phyloP scores from a whole-genome alignment of 1,284 basidiomycete genomes.

The Sparassis latifolia region DNA sequence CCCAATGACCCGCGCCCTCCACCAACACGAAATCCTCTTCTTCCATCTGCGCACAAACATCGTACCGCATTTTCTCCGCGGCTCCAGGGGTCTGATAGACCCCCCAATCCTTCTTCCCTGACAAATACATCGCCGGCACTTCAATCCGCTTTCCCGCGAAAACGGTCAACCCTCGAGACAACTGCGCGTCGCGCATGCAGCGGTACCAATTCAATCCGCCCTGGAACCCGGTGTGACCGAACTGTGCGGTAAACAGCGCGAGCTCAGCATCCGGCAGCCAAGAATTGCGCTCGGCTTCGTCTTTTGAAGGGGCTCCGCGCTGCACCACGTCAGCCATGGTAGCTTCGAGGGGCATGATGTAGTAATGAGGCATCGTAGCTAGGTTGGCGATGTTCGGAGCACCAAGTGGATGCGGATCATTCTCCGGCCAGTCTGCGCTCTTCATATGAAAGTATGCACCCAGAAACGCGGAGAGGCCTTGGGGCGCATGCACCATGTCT shows the following conservation, averaged over 20 bases:
- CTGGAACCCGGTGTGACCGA: slow-evolving; percentile 50
- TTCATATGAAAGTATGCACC: slow-evolving; percentile 56
- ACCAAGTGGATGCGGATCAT: slow-evolving; percentile 34
- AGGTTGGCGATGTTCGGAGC: slow-evolving; percentile 28
- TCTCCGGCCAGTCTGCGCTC: slow-evolving; percentile 46
- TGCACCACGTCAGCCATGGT: slow-evolving; percentile 46
- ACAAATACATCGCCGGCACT: slow-evolving; percentile 48
- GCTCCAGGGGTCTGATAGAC: slow-evolving; percentile 48
- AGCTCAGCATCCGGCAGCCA: slow-evolving; percentile 50
- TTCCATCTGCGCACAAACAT: slow-evolving; percentile 23
- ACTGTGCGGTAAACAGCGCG: slow-evolving; percentile 43
- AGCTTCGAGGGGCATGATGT: slow-evolving; percentile 48
- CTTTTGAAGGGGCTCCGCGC: slow-evolving; percentile 18
- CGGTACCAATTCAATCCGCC: slow-evolving; percentile 56
- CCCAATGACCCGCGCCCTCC: slow-evolving; percentile 58
- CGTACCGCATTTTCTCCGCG: slow-evolving; percentile 34
- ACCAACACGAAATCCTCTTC: slow-evolving; percentile 45
- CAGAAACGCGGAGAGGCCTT: slow-evolving; percentile 44
- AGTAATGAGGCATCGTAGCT: slow-evolving; percentile 49
- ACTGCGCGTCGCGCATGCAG: slow-evolving; percentile 15
- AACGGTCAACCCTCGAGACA: slow-evolving; percentile 13
- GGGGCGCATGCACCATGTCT: slow-evolving; percentile 35
- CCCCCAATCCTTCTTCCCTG: slow-evolving; percentile 54
- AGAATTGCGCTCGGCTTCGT: slow-evolving; percentile 21
- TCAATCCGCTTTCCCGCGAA: slow-evolving; percentile 33